Conservation (phyloP, 345 rosid genomes). For the Brassica carinata region DNA sequence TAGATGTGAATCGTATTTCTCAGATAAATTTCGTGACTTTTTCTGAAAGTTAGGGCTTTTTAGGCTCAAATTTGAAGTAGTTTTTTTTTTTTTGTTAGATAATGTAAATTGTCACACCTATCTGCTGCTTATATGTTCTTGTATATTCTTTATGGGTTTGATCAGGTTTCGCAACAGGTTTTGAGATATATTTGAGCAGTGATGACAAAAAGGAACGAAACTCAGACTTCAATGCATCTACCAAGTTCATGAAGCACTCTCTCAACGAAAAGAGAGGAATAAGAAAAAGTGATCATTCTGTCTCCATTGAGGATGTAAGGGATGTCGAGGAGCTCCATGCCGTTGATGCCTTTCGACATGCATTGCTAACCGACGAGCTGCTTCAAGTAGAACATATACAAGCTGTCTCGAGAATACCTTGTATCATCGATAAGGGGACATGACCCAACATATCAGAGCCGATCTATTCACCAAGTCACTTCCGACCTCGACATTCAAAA, state of each 20-base stretch:
- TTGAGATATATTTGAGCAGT: constrained; percentile 81
- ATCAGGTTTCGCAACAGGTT: constrained; percentile 56
- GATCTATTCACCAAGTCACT: no score
- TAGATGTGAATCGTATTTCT: background rate
- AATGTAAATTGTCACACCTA: background rate
- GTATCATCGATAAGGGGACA: no score
- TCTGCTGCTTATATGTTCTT: background rate
- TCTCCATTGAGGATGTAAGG: constrained; percentile 92
- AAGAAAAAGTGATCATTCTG: constrained; percentile 76
- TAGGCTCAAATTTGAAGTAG: background rate
- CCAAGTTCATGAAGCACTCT: constrained; percentile 81
- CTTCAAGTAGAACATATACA: constrained; percentile 43
- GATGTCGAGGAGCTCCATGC: constrained; percentile 82
- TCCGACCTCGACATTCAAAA: no score
- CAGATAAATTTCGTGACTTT: constrained; percentile 1
- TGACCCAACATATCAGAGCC: no score
- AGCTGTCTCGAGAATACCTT: no score
- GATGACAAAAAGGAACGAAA: constrained; percentile 95
- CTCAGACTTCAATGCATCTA: constrained; percentile 89
- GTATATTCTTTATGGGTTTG: background rate
- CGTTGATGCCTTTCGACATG: constrained; percentile 87
- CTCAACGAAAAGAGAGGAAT: constrained; percentile 80
- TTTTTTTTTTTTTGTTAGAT: no score
- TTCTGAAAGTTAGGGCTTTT: background rate
- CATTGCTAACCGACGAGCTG: constrained; percentile 77